phyloP scores from a whole-genome alignment of 768 basidiomycete genomes.

The Panaeolus cyanescens region DNA sequence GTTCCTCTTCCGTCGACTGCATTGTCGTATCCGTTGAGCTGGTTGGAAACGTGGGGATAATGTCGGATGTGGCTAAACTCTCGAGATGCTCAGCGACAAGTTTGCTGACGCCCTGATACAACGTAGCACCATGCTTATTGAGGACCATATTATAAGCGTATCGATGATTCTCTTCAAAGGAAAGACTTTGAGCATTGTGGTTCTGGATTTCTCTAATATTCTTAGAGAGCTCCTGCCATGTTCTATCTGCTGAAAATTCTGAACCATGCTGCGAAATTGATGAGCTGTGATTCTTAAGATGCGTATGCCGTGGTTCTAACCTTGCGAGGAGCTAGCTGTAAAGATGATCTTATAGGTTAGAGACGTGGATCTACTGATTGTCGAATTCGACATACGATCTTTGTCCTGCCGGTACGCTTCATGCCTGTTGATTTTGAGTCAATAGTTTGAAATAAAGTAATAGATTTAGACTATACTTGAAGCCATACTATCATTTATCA shows the following conservation, averaged over 20 bases:
- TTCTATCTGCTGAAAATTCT: slow-evolving; percentile 78
- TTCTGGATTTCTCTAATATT: slow-evolving; percentile 96
- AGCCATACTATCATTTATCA: slow-evolving; percentile 18
- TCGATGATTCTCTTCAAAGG: slow-evolving; percentile 83
- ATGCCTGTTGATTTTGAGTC: slow-evolving; percentile 25
- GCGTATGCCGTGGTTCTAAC: slow-evolving; percentile 21
- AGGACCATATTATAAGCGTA: slow-evolving; percentile 95
- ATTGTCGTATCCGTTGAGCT: slow-evolving; percentile 72
- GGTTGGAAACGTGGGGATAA: slow-evolving; percentile 83
- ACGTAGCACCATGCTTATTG: slow-evolving; percentile 76
- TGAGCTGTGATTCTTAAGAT: background rate
- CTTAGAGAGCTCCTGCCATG: slow-evolving; percentile 75
- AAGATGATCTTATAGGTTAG: background rate
- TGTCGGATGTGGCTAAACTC: slow-evolving; percentile 68
- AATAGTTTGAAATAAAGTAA: background rate
- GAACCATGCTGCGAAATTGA: slow-evolving; percentile 60
- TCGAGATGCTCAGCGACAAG: slow-evolving; percentile 86
- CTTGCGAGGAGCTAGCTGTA: slow-evolving; percentile 50
- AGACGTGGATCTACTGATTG: background rate
- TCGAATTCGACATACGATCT: slow-evolving; percentile 42
- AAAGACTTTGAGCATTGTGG: slow-evolving; percentile 85
- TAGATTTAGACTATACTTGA: slow-evolving; percentile 16
- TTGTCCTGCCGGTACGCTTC: slow-evolving; percentile 39
- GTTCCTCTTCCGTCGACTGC: slow-evolving; percentile 80
- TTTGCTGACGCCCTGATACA: slow-evolving; percentile 83